Conservation (phyloP, 2,329 filamentous ascomycete species). For the Aspergillus calidoustus region DNA sequence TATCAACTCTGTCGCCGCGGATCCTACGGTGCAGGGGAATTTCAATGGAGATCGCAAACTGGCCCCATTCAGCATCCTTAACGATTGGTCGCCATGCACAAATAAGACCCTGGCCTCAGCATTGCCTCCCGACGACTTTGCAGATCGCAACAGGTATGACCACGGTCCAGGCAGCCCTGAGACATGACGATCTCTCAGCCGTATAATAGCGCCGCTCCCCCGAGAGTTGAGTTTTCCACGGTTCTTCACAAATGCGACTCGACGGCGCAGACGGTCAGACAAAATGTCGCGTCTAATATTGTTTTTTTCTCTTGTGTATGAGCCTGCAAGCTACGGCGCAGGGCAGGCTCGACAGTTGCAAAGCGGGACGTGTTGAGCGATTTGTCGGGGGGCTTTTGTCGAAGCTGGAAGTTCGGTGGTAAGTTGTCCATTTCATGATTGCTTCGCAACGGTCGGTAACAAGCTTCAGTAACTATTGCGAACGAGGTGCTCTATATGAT, state of each 20-base stretch:
- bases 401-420: conserved; percentile 23
- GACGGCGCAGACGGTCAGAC: not conserved
- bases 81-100: no score
- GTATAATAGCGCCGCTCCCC: not conserved
- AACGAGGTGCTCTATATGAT: conserved; percentile 21
- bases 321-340: not conserved
- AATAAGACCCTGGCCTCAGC: no score
- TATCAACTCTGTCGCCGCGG: no score
- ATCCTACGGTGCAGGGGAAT: no score
- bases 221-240: not conserved
- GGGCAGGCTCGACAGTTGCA: not conserved
- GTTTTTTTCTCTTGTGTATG: not conserved
- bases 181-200: no score
- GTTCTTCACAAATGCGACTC: not conserved
- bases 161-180: no score
- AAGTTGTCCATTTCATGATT: conserved; percentile 1
- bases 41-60: no score
- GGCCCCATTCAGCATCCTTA: no score
- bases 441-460: not conserved
- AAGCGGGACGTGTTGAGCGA: conserved; percentile 11
- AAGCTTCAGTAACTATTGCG: conserved; percentile 19
- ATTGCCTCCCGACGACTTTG: no score
- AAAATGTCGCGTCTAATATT: not conserved
- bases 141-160: no score
- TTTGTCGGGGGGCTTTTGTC: conserved; percentile 22